These are phyloP conservation scores for Nakazawaea populi DNA, from an alignment of 805 yeast genomes.

Conservation along the genomic window DNA sequence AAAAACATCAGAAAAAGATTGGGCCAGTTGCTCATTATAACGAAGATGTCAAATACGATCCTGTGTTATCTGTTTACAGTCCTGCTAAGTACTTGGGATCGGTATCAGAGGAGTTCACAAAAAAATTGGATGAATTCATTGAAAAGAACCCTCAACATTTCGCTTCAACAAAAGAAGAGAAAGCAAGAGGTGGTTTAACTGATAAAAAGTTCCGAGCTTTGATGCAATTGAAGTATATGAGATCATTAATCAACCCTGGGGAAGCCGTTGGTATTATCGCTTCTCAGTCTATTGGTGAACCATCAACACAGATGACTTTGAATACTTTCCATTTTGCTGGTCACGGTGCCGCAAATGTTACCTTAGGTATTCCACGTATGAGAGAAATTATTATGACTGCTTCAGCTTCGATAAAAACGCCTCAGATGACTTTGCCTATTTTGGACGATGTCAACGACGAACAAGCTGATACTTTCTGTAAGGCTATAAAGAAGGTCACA, in stretches of 20 bases:
- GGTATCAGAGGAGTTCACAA: conserved; percentile 85
- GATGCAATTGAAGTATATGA: conserved; percentile 98
- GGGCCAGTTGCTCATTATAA: conserved; percentile 55
- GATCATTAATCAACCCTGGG: conserved; percentile 91
- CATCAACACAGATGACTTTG: conserved; percentile 98
- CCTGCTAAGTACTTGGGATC: conserved; percentile 91
- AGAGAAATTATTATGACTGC: conserved; percentile 99
- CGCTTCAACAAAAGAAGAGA: conserved; percentile 44
- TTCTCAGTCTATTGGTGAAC: conserved; percentile 97
- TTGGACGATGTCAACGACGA: conserved; percentile 73
- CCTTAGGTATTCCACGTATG: conserved; percentile 99
- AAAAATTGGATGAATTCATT: conserved; percentile 67
- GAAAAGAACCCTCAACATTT: conserved; percentile 50
- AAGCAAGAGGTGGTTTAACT: conserved; percentile 43
- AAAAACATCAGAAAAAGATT: conserved; percentile 66
- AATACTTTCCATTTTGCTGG: conserved; percentile 99
- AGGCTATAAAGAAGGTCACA: conserved; percentile 76
- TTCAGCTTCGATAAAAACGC: conserved; percentile 91
- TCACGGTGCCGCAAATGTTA: conserved; percentile 99
- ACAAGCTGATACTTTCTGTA: conserved; percentile 89
- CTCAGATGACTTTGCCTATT: conserved; percentile 94
- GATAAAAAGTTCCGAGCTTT: conserved; percentile 87
- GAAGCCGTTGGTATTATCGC: conserved; percentile 99
- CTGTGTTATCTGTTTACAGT: conserved; percentile 76
- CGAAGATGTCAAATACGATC: conserved; percentile 70